Percentiles rank a stretch among this genome's conserved stretches.
phyloP scores from a whole-genome alignment of 768 basidiomycete genomes.

The Tephrocybe sp. region DNA sequence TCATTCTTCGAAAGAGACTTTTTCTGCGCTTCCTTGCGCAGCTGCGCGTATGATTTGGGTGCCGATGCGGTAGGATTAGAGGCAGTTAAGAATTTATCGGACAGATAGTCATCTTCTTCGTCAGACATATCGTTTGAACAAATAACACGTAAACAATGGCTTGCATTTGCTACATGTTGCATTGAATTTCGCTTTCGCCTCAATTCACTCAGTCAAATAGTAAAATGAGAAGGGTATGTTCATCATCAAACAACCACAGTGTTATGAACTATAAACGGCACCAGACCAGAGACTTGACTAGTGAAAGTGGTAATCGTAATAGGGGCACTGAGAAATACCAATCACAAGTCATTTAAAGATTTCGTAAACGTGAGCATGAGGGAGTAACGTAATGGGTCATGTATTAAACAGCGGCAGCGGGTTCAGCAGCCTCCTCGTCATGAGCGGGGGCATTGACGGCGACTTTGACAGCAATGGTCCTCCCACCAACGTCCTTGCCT shows the following conservation, averaged over 20 bases:
- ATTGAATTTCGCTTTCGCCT: not conserved
- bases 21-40: constrained; percentile 63
- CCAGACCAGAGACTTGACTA: constrained; percentile 42
- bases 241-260: constrained; percentile 20
- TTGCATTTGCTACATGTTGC: not conserved
- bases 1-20: constrained; percentile 62
- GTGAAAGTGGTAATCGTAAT: constrained; percentile 17
- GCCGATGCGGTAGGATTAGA: constrained; percentile 29
- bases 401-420: constrained; percentile 24
- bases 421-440: constrained; percentile 42
- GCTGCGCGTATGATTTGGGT: constrained; percentile 66
- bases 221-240: constrained; percentile 5
- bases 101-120: constrained; percentile 76
- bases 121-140: constrained; percentile 52
- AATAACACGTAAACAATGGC: constrained; percentile 19
- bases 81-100: constrained; percentile 75
- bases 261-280: constrained; percentile 37
- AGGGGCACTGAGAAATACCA: constrained; percentile 12
- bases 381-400: constrained; percentile 18
- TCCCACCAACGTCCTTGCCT: constrained; percentile 84
- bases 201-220: not conserved
- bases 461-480: constrained; percentile 90
- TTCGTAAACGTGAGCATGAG: constrained; percentile 31
- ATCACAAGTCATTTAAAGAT: constrained; percentile 27
- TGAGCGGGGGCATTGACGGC: constrained; percentile 82